phyloP scores from a whole-genome alignment of 2,329 filamentous ascomycete genomes.

The Phialophora tarda region DNA sequence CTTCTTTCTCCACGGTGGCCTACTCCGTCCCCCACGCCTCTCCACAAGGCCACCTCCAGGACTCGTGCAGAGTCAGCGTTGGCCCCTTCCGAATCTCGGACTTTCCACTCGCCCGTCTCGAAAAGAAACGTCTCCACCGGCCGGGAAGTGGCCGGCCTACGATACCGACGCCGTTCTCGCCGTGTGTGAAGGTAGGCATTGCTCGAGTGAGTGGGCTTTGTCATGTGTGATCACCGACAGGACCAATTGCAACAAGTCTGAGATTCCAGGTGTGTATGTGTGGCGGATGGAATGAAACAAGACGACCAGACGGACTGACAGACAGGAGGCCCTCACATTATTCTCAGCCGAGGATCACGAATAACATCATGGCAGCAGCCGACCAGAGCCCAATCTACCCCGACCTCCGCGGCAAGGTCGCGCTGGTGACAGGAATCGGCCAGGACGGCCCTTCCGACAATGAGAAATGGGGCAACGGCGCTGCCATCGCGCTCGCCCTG shows the following conservation, averaged over 20 bases:
- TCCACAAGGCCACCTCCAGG: neutral
- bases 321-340: neutral
- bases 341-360: neutral
- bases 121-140: neutral
- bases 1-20: slow-evolving; percentile 7
- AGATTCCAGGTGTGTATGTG: neutral
- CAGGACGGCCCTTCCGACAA: slow-evolving; percentile 22
- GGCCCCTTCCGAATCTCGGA: neutral
- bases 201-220: too few species aligned
- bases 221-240: too few species aligned
- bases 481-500: slow-evolving; percentile 29
- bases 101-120: neutral
- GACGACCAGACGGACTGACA: neutral
- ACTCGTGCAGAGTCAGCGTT: neutral
- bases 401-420: slow-evolving; percentile 29
- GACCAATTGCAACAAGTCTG: neutral
- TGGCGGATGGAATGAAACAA: neutral
- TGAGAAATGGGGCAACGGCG: slow-evolving; percentile 33
- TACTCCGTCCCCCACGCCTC: slow-evolving; percentile 6
- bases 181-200: neutral
- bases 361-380: slow-evolving; percentile 3
- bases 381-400: slow-evolving; percentile 26
- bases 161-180: slow-evolving; percentile 8
- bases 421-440: slow-evolving; percentile 32
- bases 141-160: slow-evolving; percentile 3